Evolutionary conservation across 495 filamentous ascomycete species (phyloP), one percentile per base, ranked within the genome.

Genomic region (Xylaria flabelliformis): DNA sequence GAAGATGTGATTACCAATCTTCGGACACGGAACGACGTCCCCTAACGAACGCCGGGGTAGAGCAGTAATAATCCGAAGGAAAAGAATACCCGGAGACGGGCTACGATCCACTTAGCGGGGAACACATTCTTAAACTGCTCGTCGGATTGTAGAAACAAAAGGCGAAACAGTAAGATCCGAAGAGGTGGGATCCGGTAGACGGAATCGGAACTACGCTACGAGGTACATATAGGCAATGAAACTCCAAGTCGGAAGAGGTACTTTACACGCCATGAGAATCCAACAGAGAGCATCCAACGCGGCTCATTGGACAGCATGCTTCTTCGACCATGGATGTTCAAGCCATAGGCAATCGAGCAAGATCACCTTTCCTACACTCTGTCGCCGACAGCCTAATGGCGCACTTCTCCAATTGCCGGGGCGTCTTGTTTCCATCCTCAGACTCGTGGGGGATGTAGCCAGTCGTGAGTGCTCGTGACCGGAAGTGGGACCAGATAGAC

Each of bases 381-480:
- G 13, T 3, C 55, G 48, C 8, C 53, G 24, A 9, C 13, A 39
- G 19, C 19, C 36, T 56, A 55, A 56, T 51, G 1, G 24, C 34
- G 58, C 21, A n/a, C 32, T 36, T 32, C 50, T n/a, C 29, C 32
- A 67, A 56, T 50, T 67, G 50, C 34, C 34, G 48, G 50, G 34
- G 55, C 13, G 4, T 46, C 19, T 12, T n/a, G 50, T 59, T 41
- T 50, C 41, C 56, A 69, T 39, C 55, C 21, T 39, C 26, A 26
- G 41, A 26, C 26, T 50, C 67, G 67, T 61, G 67, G 67, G 66
- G 67, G 55, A 55, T 69, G 24, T 62, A 39, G 66, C 41, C 50
- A 69, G 56, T 69, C 42, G 67, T 55, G 41, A 21, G 66, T 55
- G 39, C 42, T 69, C 67, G 42, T 69, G 67, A 59, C 53, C 53